Base-by-base conservation (phyloP, 139 green algal genomes). In the Micractinium sp. region DNA sequence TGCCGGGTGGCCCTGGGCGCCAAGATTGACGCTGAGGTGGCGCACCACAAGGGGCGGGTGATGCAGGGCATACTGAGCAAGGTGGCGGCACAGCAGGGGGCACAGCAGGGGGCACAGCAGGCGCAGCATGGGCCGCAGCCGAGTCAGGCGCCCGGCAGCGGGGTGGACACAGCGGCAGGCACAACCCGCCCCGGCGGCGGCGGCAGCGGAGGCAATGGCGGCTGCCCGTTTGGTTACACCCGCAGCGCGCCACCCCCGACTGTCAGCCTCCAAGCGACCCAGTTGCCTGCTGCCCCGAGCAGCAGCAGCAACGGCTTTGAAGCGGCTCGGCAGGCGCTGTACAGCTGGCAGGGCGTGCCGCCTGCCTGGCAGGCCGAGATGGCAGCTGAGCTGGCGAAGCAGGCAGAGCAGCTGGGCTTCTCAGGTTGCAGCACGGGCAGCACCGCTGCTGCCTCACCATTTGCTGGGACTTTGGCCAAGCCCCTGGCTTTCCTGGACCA, bases 401-500 rank as follows among this genome's bases (percentile, higher is more conserved):
- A 89, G 63, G 53, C 63, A 1, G 3, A 82, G 36, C 47, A 79
- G 71, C 73, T 91, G 33, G 71, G 67, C 53, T 61, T 36, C 31
- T 22, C 5, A 33, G 2, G 22, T 25, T 13, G 31, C n/a, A 12
- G 31, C 31, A 66, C 20, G 9, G 41, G 25, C 19, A 25, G 75
- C 27, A 41, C 14, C 15, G 15, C 56, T 23, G 56, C 0, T 33
- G 22, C 19, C 60, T 3, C 14, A 7, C 16, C 18, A 53, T 15
- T 31, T 19, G 31, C 47, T 47, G 36, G 33, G 16, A 9, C 56
- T 2, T 1, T 29, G 12, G 20, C 61, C 66, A 69, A 69, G 66
- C 89, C 89, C 4, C 56, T 91, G 33, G 41, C 89, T 12, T 91
- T 91, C 39, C 60, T 91, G 36, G 83, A 89, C 71, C 89, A 91